Evolutionary conservation across 108 stramenopile genomes (phyloP).

Genomic region (Nitzschia palea): DNA sequence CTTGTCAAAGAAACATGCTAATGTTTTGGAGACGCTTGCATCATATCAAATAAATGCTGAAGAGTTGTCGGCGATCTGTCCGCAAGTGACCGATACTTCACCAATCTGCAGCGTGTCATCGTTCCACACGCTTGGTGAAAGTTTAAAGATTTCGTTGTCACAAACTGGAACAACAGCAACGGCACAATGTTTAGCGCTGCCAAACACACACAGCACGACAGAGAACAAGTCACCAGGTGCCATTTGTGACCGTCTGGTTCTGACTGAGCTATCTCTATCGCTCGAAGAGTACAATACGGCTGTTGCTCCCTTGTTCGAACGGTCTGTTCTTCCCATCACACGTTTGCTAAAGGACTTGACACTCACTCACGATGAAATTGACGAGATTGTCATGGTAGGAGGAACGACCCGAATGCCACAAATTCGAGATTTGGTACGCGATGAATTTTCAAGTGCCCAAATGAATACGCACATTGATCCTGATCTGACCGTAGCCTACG

Average conservation of each 20-base stretch:
- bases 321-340: slow-evolving; percentile 75
- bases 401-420: slow-evolving; percentile 95
- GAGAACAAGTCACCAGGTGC: neutral
- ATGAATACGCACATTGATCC: slow-evolving; percentile 96
- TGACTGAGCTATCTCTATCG: slow-evolving; percentile 54
- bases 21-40: slow-evolving; percentile 18
- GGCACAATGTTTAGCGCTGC: slow-evolving; percentile 18
- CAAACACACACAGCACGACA: neutral
- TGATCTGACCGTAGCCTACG: slow-evolving; percentile 96
- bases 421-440: slow-evolving; percentile 81
- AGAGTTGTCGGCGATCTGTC: slow-evolving; percentile 55
- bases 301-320: slow-evolving; percentile 67
- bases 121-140: slow-evolving; percentile 81
- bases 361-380: slow-evolving; percentile 79
- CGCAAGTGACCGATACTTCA: slow-evolving; percentile 35
- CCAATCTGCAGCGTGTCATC: slow-evolving; percentile 78
- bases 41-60: slow-evolving; percentile 45
- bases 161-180: slow-evolving; percentile 6
- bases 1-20: slow-evolving; percentile 33
- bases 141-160: slow-evolving; percentile 78
- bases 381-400: slow-evolving; percentile 98
- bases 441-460: slow-evolving; percentile 60
- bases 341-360: slow-evolving; percentile 80
- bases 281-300: slow-evolving; percentile 73
- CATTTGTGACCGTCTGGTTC: slow-evolving; percentile 54